Conservation (phyloP, 768 basidiomycete genomes). For the Lyophyllum decastes region DNA sequence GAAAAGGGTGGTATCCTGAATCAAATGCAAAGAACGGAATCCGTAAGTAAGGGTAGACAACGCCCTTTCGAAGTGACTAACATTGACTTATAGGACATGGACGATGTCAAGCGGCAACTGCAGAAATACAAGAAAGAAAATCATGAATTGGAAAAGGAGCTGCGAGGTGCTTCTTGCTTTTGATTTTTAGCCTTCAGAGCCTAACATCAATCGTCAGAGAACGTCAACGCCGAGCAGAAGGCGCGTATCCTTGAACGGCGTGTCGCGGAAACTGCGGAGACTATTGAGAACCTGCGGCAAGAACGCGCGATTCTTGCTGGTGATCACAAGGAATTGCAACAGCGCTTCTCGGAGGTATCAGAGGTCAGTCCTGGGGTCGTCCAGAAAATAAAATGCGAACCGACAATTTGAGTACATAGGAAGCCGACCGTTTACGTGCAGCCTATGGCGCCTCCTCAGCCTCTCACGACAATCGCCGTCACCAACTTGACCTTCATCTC, state of each 20-base stretch:
- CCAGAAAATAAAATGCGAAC: background rate
- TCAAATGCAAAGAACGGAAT: conserved; percentile 72
- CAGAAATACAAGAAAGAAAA: conserved; percentile 74
- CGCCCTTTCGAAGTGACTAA: background rate
- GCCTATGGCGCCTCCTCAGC: conserved; percentile 62
- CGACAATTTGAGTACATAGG: conserved; percentile 32
- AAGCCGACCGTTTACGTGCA: conserved; percentile 60
- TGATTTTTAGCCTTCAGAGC: background rate
- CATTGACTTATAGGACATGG: conserved; percentile 62
- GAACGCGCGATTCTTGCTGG: conserved; percentile 70
- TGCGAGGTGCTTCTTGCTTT: conserved; percentile 52
- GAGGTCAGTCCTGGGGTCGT: conserved; percentile 48
- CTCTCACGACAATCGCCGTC: conserved; percentile 70
- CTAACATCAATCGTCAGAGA: conserved; percentile 41
- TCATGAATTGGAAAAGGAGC: conserved; percentile 69
- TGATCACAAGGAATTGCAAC: conserved; percentile 76
- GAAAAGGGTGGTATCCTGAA: conserved; percentile 65
- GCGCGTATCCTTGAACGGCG: conserved; percentile 66
- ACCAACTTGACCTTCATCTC: conserved; percentile 71
- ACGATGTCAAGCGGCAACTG: conserved; percentile 70
- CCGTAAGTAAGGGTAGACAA: conserved; percentile 41
- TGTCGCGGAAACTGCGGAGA: conserved; percentile 67
- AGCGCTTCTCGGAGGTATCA: conserved; percentile 61
- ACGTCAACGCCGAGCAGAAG: conserved; percentile 71
- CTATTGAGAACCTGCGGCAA: conserved; percentile 74